These are phyloP conservation scores for Lithospermum erythrorhizon DNA, from an alignment of 257 asterid genomes.

Conservation along the genomic window DNA sequence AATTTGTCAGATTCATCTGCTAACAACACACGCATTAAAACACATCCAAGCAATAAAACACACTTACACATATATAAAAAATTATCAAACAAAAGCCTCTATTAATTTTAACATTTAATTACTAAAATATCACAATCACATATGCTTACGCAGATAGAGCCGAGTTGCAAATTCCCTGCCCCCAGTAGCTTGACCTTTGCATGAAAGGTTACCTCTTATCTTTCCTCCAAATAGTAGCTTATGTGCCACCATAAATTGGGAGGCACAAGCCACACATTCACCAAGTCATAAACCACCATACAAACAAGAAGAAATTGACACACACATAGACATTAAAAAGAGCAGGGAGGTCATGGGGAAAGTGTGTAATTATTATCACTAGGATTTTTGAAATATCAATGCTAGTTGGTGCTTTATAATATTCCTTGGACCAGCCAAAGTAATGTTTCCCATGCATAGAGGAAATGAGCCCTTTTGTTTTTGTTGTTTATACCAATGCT, in stretches of 20 bases:
- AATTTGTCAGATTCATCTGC: too few relatives aligned
- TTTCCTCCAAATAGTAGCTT: slow-evolving; percentile 4
- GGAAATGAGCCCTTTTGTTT: slow-evolving; percentile 72
- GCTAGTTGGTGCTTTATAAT: slow-evolving; percentile 62
- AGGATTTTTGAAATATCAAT: slow-evolving; percentile 31
- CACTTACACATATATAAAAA: too few relatives aligned
- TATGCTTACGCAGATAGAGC: slow-evolving; percentile 40
- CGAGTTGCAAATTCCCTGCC: slow-evolving; percentile 67
- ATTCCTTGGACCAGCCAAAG: too few relatives aligned
- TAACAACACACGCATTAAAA: too few relatives aligned
- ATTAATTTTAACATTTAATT: too few relatives aligned
- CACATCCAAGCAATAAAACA: too few relatives aligned
- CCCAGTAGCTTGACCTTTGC: slow-evolving; percentile 48
- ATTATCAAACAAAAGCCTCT: too few relatives aligned
- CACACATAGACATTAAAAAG: background rate
- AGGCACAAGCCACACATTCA: background rate
- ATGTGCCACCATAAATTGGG: slow-evolving; percentile 16
- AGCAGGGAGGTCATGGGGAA: background rate
- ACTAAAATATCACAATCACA: slow-evolving; percentile 12
- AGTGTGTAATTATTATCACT: slow-evolving; percentile 15
- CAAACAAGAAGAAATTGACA: background rate
- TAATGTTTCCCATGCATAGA: slow-evolving; percentile 54
- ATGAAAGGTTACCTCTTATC: slow-evolving; percentile 46
- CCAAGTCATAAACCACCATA: background rate
- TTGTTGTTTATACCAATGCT: slow-evolving; percentile 64